Conservation (phyloP, 106 monocot genomes). For the Xerophyta viscosa region DNA sequence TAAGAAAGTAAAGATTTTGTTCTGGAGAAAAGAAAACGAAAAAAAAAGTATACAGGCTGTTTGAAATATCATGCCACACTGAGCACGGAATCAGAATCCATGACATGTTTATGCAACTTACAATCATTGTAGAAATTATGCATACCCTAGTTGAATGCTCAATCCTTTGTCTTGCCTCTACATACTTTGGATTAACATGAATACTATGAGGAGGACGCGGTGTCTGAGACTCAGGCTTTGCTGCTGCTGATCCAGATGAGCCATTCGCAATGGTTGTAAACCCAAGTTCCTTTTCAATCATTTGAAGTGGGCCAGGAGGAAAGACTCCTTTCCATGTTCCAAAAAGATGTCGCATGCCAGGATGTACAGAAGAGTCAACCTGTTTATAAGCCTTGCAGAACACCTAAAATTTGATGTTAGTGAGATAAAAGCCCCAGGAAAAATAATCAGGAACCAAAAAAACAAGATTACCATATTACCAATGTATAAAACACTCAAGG, state of each 20-base stretch:
- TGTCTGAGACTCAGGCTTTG: conserved; percentile 50
- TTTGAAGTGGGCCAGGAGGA: conserved; percentile 54
- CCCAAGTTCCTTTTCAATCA: conserved; percentile 84
- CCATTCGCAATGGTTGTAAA: conserved; percentile 55
- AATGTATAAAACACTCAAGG: too few species aligned
- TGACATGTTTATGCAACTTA: not conserved
- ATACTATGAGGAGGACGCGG: conserved; percentile 69
- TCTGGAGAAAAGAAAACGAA: too few species aligned
- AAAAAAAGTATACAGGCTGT: too few species aligned
- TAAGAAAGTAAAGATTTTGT: too few species aligned
- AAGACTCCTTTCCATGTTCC: conserved; percentile 98
- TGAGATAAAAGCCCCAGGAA: not conserved
- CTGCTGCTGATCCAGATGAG: conserved; percentile 51
- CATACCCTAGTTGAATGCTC: conserved; percentile 57
- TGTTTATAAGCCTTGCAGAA: conserved; percentile 95
- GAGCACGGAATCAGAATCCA: too few species aligned
- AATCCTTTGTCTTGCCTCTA: conserved; percentile 83
- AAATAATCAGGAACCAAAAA: conserved; percentile 1
- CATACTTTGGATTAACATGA: conserved; percentile 97
- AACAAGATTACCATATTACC: too few species aligned
- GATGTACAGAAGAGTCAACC: conserved; percentile 83
- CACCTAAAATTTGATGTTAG: conserved; percentile 36
- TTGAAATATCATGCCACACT: too few species aligned
- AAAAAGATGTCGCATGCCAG: conserved; percentile 94
- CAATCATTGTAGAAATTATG: not conserved